Percentiles rank a stretch among this genome's conserved stretches.
Conservation (phyloP, 768 basidiomycete species). For the Rhodosporidiobolus sp. region DNA sequence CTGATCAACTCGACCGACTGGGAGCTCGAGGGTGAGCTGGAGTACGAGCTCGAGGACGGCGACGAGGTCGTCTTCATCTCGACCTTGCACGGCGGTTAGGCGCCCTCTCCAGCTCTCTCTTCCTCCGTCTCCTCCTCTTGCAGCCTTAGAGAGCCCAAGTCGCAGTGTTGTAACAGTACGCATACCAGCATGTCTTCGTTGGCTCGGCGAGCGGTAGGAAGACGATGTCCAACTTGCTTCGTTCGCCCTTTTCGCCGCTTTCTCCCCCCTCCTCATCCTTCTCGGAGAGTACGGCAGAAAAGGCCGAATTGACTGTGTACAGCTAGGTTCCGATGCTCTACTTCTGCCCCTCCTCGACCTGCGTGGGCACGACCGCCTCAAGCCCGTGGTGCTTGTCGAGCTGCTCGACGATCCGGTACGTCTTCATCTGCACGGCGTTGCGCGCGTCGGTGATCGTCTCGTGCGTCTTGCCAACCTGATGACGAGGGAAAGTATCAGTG, state of each 20-base stretch:
- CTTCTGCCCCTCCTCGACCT: not conserved
- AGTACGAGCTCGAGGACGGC: conserved; percentile 68
- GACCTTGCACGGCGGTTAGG: conserved; percentile 82
- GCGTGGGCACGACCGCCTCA: not conserved
- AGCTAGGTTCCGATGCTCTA: too few relatives aligned
- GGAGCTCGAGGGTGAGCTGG: conserved; percentile 93
- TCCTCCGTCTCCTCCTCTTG: not conserved
- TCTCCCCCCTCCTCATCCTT: too few relatives aligned
- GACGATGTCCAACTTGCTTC: too few relatives aligned
- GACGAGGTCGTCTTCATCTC: conserved; percentile 97
- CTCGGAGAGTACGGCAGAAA: too few relatives aligned
- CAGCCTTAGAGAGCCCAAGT: not conserved
- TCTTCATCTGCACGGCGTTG: conserved; percentile 22
- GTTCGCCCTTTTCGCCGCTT: too few relatives aligned
- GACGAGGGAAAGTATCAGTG: not conserved
- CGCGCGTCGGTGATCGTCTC: conserved; percentile 27
- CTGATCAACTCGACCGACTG: conserved; percentile 97
- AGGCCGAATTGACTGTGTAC: too few relatives aligned
- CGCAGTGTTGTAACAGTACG: not conserved
- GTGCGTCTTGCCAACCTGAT: conserved; percentile 29
- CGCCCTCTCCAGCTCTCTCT: too few relatives aligned
- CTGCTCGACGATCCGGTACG: conserved; percentile 14
- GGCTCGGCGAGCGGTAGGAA: too few relatives aligned
- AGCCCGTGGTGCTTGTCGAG: conserved; percentile 30
- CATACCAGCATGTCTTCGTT: too few relatives aligned